These are phyloP conservation scores for Coemansia sp. DNA, from an alignment of 192 early-diverging fungal species.

Conservation along the genomic window DNA sequence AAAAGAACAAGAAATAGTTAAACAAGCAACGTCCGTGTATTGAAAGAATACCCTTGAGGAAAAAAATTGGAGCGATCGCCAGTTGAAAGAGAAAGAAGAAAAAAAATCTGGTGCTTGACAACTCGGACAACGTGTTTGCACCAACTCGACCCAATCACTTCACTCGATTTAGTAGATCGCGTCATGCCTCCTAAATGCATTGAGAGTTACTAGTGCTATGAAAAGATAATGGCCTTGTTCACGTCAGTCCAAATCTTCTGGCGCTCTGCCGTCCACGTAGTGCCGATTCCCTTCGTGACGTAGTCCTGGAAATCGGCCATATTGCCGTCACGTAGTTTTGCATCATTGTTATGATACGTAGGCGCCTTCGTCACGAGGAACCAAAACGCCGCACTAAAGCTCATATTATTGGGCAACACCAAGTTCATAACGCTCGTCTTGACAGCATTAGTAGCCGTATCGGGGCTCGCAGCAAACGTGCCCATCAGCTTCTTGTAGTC, in stretches of 20 bases:
- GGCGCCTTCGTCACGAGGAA: conserved; percentile 18
- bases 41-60: background rate
- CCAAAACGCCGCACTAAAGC: conserved; percentile 43
- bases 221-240: conserved; percentile 19
- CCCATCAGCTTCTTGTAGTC: conserved; percentile 4
- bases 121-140: background rate
- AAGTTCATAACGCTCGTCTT: conserved; percentile 16
- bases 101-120: background rate
- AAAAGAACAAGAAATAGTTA: background rate
- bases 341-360: conserved; percentile 2
- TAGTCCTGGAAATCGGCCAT: conserved; percentile 24
- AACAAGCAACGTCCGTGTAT: background rate
- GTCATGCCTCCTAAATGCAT: background rate
- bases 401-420: conserved; percentile 26
- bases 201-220: background rate
- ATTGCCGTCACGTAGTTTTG: conserved; percentile 28
- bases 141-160: background rate
- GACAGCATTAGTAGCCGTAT: background rate
- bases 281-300: conserved; percentile 5
- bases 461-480: background rate
- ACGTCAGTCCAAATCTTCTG: conserved; percentile 19
- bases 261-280: conserved; percentile 12
- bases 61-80: background rate
- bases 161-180: background rate
- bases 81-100: background rate